Conservation (phyloP, 2,329 filamentous ascomycete species). For the Cryphonectria carpinicola region DNA sequence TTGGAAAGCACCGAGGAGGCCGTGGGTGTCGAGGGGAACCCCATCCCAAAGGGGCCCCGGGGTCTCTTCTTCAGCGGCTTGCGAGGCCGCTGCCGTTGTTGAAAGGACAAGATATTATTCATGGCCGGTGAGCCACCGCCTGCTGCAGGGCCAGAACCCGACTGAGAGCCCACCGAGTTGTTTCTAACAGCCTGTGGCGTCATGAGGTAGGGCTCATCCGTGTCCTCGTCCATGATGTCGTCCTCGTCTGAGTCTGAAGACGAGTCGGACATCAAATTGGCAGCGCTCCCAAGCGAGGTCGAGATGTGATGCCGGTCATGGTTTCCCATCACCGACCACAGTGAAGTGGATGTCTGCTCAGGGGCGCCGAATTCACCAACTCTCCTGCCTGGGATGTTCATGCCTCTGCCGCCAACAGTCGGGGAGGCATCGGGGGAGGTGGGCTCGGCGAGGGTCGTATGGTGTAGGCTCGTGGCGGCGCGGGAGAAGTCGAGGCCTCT, state of each 20-base stretch:
- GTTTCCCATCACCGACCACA: conserved; percentile 73
- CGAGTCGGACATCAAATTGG: conserved; percentile 75
- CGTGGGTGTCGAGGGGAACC: conserved; percentile 49
- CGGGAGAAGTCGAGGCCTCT: conserved; percentile 91
- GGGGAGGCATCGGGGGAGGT: conserved; percentile 91
- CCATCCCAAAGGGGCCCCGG: conserved; percentile 53
- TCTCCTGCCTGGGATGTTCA: conserved; percentile 63
- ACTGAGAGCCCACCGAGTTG: conserved; percentile 36
- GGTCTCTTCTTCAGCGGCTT: conserved; percentile 62
- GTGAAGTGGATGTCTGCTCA: conserved; percentile 70
- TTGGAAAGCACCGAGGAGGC: conserved; percentile 57
- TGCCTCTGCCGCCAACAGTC: conserved; percentile 70
- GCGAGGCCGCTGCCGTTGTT: conserved; percentile 74
- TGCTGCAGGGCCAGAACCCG: conserved; percentile 41
- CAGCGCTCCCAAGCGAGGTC: conserved; percentile 75
- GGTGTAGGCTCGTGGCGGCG: conserved; percentile 91
- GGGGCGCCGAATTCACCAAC: conserved; percentile 52
- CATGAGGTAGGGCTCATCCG: conserved; percentile 78
- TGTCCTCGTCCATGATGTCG: conserved; percentile 73
- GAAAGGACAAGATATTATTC: conserved; percentile 80
- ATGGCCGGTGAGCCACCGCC: conserved; percentile 70
- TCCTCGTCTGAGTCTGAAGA: conserved; percentile 73
- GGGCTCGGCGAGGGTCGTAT: conserved; percentile 88
- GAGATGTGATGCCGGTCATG: conserved; percentile 74
- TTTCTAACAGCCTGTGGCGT: conserved; percentile 78